phyloP scores from a whole-genome alignment of 257 asterid genomes.

The Avicennia marina region DNA sequence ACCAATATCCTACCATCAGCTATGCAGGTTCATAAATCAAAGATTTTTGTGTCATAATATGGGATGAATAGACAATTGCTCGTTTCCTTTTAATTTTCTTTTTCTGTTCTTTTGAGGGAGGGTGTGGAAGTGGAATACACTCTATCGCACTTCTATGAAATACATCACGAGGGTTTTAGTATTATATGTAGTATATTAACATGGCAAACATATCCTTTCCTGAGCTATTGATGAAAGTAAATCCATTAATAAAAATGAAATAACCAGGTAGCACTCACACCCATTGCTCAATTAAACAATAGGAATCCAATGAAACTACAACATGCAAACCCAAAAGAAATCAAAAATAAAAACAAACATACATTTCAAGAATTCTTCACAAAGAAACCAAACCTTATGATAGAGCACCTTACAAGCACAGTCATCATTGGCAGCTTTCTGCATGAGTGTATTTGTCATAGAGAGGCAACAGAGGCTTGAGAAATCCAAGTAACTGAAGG shows the following conservation, averaged over 20 bases:
- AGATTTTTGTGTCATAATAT: not conserved
- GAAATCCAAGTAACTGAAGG: conserved; percentile 87
- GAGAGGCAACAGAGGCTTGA: conserved; percentile 93
- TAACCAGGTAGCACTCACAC: conserved; percentile 13
- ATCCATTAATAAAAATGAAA: not conserved
- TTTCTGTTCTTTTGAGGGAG: not conserved
- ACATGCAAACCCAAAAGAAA: not conserved
- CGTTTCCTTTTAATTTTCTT: not conserved
- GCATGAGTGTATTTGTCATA: conserved; percentile 91
- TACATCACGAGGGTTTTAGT: too few relatives aligned
- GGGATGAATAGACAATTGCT: not conserved
- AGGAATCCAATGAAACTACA: conserved; percentile 5
- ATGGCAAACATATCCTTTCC: not conserved
- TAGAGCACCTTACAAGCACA: conserved; percentile 94
- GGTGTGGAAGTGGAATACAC: too few relatives aligned
- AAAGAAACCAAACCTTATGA: conserved; percentile 57
- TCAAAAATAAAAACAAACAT: not conserved
- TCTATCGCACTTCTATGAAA: too few relatives aligned
- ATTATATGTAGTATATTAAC: not conserved
- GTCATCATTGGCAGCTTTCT: conserved; percentile 94
- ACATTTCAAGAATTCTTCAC: not conserved
- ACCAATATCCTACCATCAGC: not conserved
- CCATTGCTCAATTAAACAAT: conserved; percentile 3
- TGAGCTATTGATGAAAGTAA: not conserved
- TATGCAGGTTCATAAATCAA: not conserved